These are phyloP conservation scores for Globisporangium irregulare DNA, from an alignment of 352 stramenopile species.

Conservation along the genomic window DNA sequence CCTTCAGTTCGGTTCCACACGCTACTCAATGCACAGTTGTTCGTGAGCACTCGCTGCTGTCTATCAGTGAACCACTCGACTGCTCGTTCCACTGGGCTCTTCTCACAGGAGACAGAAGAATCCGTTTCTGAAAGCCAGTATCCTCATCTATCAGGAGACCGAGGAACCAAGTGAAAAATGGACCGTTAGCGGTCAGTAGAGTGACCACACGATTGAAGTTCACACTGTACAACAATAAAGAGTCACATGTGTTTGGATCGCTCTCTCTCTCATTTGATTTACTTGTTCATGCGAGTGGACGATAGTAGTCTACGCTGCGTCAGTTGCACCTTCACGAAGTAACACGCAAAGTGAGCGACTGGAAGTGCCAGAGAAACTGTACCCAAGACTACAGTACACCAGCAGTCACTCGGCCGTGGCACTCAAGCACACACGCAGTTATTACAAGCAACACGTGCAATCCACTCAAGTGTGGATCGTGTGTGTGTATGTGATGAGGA, in stretches of 20 bases:
- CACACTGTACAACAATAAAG: background rate
- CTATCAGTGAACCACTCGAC: too few species aligned
- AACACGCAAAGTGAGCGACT: background rate
- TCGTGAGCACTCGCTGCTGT: too few species aligned
- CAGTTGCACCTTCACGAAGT: background rate
- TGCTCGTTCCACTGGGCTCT: too few species aligned
- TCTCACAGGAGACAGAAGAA: too few species aligned
- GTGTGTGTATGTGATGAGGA: background rate
- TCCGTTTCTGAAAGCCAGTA: too few species aligned
- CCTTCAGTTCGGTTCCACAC: too few species aligned
- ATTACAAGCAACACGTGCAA: too few species aligned
- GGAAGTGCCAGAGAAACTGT: background rate
- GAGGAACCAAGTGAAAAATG: too few species aligned
- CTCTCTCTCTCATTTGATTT: background rate
- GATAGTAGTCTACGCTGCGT: background rate
- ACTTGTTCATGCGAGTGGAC: background rate
- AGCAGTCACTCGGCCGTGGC: background rate
- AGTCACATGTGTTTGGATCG: background rate
- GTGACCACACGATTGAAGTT: background rate
- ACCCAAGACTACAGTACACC: background rate
- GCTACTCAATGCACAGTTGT: too few species aligned
- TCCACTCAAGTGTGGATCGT: too few species aligned
- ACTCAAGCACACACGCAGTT: background rate
- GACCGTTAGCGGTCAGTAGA: background rate
- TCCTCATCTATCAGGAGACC: too few species aligned